phyloP scores from a whole-genome alignment of 106 monocot genomes.

The Vanilla planifolia region DNA sequence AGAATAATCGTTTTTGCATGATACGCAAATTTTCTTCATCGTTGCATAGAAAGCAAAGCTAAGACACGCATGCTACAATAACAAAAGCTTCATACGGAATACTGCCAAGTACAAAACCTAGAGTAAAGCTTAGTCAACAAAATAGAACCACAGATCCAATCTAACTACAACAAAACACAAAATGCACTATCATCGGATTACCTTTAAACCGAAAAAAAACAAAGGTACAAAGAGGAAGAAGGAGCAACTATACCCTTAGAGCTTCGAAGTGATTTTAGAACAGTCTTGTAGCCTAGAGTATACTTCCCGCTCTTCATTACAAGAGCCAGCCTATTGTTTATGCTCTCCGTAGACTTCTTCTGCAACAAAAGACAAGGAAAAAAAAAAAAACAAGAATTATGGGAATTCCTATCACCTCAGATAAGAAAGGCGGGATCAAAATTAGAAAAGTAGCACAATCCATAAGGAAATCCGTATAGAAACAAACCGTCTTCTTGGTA shows the following conservation, averaged over 20 bases:
- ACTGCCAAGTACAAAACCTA: too few relatives aligned
- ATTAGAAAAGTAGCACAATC: not conserved
- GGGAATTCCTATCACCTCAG: too few relatives aligned
- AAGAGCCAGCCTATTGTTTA: slow-evolving; percentile 73
- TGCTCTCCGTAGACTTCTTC: slow-evolving; percentile 87
- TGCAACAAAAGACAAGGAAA: slow-evolving; percentile 15
- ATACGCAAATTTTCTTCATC: too few relatives aligned
- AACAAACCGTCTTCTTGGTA: slow-evolving; percentile 32
- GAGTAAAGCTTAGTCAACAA: too few relatives aligned
- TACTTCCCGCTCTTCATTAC: slow-evolving; percentile 92
- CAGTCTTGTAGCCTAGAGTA: slow-evolving; percentile 80
- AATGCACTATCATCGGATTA: not conserved
- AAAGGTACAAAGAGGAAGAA: not conserved
- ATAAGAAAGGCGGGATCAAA: not conserved
- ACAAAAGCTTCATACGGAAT: too few relatives aligned
- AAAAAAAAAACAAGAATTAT: too few relatives aligned
- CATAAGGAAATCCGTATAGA: not conserved
- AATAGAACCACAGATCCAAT: not conserved
- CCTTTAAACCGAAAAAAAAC: not conserved
- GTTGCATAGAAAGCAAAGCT: too few relatives aligned
- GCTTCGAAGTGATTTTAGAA: slow-evolving; percentile 50
- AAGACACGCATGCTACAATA: too few relatives aligned
- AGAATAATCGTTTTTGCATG: too few relatives aligned
- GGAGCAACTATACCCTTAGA: slow-evolving; percentile 36
- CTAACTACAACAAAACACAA: not conserved